Percentiles rank a stretch among this genome's conserved stretches.
These are phyloP conservation scores for Citrus reticulata DNA, from an alignment of 345 rosid genomes.

Conservation along the genomic window DNA sequence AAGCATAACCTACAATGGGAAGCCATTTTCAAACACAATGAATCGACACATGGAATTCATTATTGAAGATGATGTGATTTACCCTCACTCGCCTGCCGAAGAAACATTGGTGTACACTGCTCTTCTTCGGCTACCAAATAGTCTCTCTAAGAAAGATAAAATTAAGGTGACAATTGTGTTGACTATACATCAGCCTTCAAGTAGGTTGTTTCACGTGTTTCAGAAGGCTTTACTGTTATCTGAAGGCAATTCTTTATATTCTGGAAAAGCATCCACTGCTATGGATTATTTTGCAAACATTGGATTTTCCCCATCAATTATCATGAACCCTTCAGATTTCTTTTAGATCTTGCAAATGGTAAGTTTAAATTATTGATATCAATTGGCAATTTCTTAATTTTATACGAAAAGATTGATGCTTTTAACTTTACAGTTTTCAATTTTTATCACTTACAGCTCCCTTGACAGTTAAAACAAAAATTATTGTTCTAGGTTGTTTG, in stretches of 20 bases:
- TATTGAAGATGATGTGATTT: slow-evolving; percentile 57
- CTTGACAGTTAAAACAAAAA: too few species aligned
- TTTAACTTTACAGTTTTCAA: too few species aligned
- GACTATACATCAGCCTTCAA: slow-evolving; percentile 69
- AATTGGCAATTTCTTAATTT: too few species aligned
- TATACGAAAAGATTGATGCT: too few species aligned
- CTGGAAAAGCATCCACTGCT: slow-evolving; percentile 35
- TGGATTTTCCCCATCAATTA: slow-evolving; percentile 37
- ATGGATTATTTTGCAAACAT: slow-evolving; percentile 45
- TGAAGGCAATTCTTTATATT: slow-evolving; percentile 51
- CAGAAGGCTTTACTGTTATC: slow-evolving; percentile 47
- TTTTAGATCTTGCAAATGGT: slow-evolving; percentile 56
- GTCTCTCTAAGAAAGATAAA: slow-evolving; percentile 30
- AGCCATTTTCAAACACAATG: neutral
- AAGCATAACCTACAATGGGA: too few species aligned
- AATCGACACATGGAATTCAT: slow-evolving; percentile 48
- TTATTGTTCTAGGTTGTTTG: too few species aligned
- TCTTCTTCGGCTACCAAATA: slow-evolving; percentile 28
- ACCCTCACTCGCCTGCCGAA: slow-evolving; percentile 42
- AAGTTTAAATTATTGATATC: too few species aligned
- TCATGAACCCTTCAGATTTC: slow-evolving; percentile 58
- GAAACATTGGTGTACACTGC: slow-evolving; percentile 35
- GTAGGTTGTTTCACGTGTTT: slow-evolving; percentile 56
- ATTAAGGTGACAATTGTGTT: slow-evolving; percentile 32
- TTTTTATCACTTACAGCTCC: too few species aligned